Conservation (phyloP, 2,329 filamentous ascomycete species). For the Ceratocystis smalleyi region DNA sequence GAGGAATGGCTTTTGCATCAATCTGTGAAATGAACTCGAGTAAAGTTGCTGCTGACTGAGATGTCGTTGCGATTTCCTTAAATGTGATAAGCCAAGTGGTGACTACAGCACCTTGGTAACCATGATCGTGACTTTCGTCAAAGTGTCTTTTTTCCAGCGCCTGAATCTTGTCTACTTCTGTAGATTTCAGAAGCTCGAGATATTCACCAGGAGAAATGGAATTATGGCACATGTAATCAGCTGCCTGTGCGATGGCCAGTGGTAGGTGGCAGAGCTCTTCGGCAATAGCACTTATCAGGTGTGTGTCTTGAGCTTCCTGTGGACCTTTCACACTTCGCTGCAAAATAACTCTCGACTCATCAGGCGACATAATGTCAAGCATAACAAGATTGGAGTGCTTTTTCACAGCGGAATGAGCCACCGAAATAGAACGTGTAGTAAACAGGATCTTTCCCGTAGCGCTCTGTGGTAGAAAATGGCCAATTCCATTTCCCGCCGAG, state of each 20-base stretch:
- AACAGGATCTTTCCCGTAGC: conserved; percentile 6
- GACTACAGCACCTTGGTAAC: background rate
- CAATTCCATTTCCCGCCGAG: background rate
- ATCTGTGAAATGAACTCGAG: background rate
- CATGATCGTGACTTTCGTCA: background rate
- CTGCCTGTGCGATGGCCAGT: conserved; percentile 18
- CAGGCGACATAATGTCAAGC: background rate
- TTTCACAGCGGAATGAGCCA: background rate
- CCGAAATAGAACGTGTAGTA: conserved; percentile 7
- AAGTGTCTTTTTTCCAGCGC: background rate
- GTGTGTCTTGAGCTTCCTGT: no score
- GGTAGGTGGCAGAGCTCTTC: conserved; percentile 14
- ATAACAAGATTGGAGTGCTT: no score
- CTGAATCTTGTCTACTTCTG: background rate
- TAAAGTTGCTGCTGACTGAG: background rate
- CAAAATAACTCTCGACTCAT: background rate
- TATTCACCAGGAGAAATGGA: background rate
- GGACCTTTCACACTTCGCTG: background rate
- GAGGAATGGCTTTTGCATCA: background rate
- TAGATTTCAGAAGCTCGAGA: background rate
- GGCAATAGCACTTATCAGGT: background rate
- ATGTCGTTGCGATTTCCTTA: background rate
- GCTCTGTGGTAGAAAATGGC: conserved; percentile 22
- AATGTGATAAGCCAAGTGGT: background rate
- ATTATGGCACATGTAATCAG: conserved; percentile 16